Evolutionary conservation across 177 flowering plant species (phyloP).

Genomic region (Vitis hybrid): DNA sequence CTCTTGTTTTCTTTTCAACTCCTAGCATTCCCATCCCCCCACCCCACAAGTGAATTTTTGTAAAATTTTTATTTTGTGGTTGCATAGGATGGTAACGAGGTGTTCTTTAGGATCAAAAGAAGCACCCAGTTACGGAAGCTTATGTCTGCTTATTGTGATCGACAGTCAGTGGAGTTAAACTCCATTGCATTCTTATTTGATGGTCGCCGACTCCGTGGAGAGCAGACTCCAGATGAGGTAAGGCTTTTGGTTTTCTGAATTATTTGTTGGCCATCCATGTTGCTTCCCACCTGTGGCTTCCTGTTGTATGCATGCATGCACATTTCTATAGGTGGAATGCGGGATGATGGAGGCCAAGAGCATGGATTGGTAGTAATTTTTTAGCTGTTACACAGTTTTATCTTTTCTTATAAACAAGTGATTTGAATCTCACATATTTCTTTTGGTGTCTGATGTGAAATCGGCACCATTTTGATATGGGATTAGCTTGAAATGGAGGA

Average conservation of each 20-base stretch:
- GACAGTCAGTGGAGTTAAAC: constrained; percentile 48
- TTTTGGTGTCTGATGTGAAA: too few relatives aligned
- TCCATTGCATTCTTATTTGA: constrained; percentile 56
- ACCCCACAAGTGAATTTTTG: too few relatives aligned
- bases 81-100: constrained; percentile 64
- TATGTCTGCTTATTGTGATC: constrained; percentile 60
- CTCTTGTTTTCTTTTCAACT: too few relatives aligned
- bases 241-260: background rate
- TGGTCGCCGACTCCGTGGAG: constrained; percentile 58
- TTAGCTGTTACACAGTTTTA: too few relatives aligned
- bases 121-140: constrained; percentile 57
- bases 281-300: too few relatives aligned
- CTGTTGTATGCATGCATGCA: too few relatives aligned
- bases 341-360: too few relatives aligned
- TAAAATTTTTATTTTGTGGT: background rate
- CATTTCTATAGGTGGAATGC: too few relatives aligned
- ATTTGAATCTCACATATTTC: too few relatives aligned
- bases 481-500: constrained; percentile 46
- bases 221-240: constrained; percentile 68
- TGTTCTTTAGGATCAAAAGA: constrained; percentile 56
- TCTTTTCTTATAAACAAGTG: too few relatives aligned
- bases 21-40: too few relatives aligned
- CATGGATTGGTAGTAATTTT: too few relatives aligned
- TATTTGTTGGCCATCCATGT: background rate
- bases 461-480: background rate